Base-by-base conservation (phyloP, 495 filamentous ascomycete species). In the Aspergillus sparsus region DNA sequence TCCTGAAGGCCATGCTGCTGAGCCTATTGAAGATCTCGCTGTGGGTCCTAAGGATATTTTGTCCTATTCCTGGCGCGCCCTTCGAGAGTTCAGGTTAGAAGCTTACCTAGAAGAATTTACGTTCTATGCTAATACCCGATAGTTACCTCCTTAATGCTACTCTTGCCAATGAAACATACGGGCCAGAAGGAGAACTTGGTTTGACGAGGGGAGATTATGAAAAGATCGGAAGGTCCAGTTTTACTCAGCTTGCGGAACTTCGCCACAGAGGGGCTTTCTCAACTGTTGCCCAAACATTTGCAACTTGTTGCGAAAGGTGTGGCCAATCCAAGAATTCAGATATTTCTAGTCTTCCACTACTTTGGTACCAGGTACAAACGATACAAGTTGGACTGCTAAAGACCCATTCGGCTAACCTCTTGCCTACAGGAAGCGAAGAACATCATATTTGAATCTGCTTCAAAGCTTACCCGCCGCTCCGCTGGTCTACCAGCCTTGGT, bases 221-320 rank as follows among this genome's bases (percentile, higher is more conserved):
- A 33, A 69, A 71, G 0, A 84, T 92, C 15, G 92, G 92, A 16
- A 73, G 81, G 16, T 72, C 92, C 0, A 85, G 87, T 45, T 94
- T 97, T 65, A 82, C 81, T 21, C 91, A 98, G 69, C 78, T 98
- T 3, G 85, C 90, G 0, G 87, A 85, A 44, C 81, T 98, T 49
- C 85, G 94, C 11, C 94, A 98, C 70, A 82, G 94, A 58, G 94
- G 94, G 52, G 94, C 94, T 15, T 98, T 98, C 68, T 93, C 92
- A 0, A 92, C 92, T 6, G 93, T 97, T 4, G 89, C 94, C 6
- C 87, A 89, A 54, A 95, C 92, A 0, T 98, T 97, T 66, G 80
- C 87, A 1, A 81, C 80, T 15, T 93, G 91, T 62, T 97, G 93
- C 67, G 69, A 77, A 27, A 71, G 80, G 10, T 87, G 82, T 66